phyloP scores from a whole-genome alignment of 345 rosid species.

The Brassica incana region DNA sequence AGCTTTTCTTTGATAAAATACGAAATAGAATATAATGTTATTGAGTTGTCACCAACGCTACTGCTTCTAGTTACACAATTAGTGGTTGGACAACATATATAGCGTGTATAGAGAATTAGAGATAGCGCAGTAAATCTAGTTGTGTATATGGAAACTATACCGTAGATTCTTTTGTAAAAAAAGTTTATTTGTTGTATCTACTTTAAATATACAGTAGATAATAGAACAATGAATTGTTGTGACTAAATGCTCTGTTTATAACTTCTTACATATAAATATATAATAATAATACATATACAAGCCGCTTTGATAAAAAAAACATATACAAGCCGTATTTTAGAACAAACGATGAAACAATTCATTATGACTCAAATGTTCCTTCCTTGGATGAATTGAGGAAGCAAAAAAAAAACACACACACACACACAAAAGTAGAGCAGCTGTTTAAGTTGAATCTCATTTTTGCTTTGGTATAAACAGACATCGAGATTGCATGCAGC shows the following conservation, averaged over 20 bases:
- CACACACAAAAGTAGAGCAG: background rate
- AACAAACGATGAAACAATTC: background rate
- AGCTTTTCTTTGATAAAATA: background rate
- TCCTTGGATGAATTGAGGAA: background rate
- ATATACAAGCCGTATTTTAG: background rate
- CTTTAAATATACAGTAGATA: background rate
- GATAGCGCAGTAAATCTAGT: background rate
- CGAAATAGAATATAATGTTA: background rate
- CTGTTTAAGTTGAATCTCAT: background rate
- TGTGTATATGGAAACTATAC: background rate
- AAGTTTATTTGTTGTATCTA: background rate
- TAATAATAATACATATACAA: background rate
- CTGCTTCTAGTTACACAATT: background rate
- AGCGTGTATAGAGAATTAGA: background rate
- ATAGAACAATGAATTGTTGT: background rate
- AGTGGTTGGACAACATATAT: background rate
- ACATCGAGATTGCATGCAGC: constrained; percentile 38
- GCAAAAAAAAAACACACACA: too few species aligned
- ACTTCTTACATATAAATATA: background rate
- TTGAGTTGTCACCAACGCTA: background rate
- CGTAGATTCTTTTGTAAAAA: background rate
- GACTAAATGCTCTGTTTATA: background rate
- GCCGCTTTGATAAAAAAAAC: background rate
- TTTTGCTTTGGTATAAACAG: constrained; percentile 20
- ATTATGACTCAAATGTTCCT: background rate